Evolutionary conservation across 2,329 filamentous ascomycete genomes (phyloP), one percentile per base, ranked within the genome.

Genomic region (Gnomoniopsis smithogilvyi): DNA sequence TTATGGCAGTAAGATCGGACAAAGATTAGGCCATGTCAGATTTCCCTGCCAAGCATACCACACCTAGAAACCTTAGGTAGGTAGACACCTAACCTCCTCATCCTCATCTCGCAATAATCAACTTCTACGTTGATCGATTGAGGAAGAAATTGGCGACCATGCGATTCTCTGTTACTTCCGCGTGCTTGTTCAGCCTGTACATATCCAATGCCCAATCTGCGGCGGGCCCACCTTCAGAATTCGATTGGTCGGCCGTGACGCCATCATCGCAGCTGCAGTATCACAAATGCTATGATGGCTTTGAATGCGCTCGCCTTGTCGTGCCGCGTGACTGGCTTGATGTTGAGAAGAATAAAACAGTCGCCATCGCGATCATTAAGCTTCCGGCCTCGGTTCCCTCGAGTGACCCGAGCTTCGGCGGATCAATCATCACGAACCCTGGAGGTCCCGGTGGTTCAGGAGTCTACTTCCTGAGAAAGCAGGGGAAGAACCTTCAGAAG

Each of bases 401-500:
- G 22, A 43, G 65, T n/a, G 71, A 77, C 57, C 68, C 73, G 3
- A 61, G 68, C 38, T 79, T 75, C 54, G 76, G 70, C 43, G 78
- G 78, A 19, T 68, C 77, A 51, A 67, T 80, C 46, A 68, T 80
- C 63, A 65, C 67, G 50, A 79, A 79, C 67, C 77, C 77, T 0
- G 78, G 78, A 46, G 78, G 78, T 0, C 78, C 78, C 0, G 75
- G 77, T 30, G 73, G 68, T 21, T 75, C 74, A 0, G 78, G 78
- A 10, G 69, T 78, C 2, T 38, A 33, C 0, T 63, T 71, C 14
- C 34, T 73, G 6, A 45, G 2, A 19, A 64, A 71, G 8, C 3
- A 6, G 1, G 43, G 26, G 2, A 76, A 70, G n/a, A 58, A 50
- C 2, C 21, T 53, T n/a, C 59, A 78, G 12, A 76, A 72, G 1